Conservation (phyloP, 2,329 filamentous ascomycete species). For the Aspergillus quadrilineatus region DNA sequence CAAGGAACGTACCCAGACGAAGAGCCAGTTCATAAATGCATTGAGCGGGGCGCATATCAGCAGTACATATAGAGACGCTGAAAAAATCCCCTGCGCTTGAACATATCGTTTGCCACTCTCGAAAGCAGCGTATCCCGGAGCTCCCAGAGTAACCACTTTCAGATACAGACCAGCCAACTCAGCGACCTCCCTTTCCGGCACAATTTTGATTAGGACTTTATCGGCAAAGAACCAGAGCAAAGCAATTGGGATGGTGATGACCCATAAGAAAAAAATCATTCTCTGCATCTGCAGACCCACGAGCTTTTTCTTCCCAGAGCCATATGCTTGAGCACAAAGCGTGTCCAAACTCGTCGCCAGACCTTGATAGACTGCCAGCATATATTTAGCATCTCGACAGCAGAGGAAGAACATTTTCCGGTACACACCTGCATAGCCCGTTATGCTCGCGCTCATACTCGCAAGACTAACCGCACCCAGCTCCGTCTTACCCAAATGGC, state of each 20-base stretch:
- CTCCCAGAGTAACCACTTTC: slow-evolving; percentile 66
- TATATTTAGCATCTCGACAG: neutral
- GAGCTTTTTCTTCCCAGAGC: slow-evolving; percentile 82
- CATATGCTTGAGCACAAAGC: slow-evolving; percentile 89
- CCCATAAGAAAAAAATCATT: slow-evolving; percentile 75
- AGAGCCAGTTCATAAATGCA: slow-evolving; percentile 74
- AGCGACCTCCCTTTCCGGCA: slow-evolving; percentile 71
- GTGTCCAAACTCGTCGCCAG: slow-evolving; percentile 89
- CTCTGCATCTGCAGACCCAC: slow-evolving; percentile 81
- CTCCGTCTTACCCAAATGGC: slow-evolving; percentile 69
- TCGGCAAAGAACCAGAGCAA: slow-evolving; percentile 70
- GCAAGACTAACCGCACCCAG: slow-evolving; percentile 67
- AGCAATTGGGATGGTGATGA: slow-evolving; percentile 69
- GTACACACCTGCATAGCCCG: slow-evolving; percentile 56
- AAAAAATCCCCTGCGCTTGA: slow-evolving; percentile 85
- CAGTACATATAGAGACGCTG: slow-evolving; percentile 77
- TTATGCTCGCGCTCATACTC: slow-evolving; percentile 79
- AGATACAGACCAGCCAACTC: slow-evolving; percentile 71
- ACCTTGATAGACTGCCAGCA: slow-evolving; percentile 64
- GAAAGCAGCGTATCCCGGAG: slow-evolving; percentile 73
- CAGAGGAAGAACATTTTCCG: neutral
- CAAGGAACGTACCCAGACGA: slow-evolving; percentile 63
- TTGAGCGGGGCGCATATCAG: slow-evolving; percentile 80
- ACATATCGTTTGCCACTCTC: slow-evolving; percentile 81
- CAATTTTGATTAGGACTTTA: slow-evolving; percentile 62